These are phyloP conservation scores for Alloteropsis semialata DNA, from an alignment of 176 grass and related monocot genomes.

Conservation along the genomic window DNA sequence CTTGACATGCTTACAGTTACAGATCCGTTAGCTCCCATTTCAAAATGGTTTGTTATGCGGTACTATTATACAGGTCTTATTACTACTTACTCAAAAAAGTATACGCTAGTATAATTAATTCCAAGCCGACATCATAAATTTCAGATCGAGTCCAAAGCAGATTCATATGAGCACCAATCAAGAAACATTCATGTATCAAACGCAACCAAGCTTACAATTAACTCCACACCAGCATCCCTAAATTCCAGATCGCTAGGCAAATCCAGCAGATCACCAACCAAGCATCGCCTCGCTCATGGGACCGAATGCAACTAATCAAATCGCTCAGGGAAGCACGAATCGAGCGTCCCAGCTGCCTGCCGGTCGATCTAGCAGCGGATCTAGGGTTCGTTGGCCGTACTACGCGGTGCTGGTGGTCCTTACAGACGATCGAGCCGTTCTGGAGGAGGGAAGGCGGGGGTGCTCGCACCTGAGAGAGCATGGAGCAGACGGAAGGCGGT, in stretches of 20 bases:
- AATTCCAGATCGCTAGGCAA: not conserved
- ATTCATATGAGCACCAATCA: not conserved
- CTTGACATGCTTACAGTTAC: not conserved
- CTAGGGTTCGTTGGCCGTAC: conserved; percentile 8
- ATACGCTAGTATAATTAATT: not conserved
- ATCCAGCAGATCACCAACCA: not conserved
- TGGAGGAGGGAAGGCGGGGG: not conserved
- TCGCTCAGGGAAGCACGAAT: not conserved
- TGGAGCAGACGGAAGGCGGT: not conserved
- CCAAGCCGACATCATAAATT: not conserved
- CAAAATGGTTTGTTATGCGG: not conserved
- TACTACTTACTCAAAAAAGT: not conserved
- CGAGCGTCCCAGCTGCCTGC: not conserved
- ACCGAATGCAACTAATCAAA: not conserved
- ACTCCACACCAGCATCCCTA: not conserved
- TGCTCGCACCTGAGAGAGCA: not conserved
- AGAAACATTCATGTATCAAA: not conserved
- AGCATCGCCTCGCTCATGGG: not conserved
- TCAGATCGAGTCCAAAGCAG: not conserved
- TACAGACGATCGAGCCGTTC: not conserved
- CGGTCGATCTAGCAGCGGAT: not conserved
- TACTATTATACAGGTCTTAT: not conserved
- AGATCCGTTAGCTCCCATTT: not conserved
- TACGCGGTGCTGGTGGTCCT: not conserved
- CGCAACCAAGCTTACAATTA: too few relatives aligned